phyloP scores from a whole-genome alignment of 2,329 filamentous ascomycete genomes.

The Epicoccum nigrum region DNA sequence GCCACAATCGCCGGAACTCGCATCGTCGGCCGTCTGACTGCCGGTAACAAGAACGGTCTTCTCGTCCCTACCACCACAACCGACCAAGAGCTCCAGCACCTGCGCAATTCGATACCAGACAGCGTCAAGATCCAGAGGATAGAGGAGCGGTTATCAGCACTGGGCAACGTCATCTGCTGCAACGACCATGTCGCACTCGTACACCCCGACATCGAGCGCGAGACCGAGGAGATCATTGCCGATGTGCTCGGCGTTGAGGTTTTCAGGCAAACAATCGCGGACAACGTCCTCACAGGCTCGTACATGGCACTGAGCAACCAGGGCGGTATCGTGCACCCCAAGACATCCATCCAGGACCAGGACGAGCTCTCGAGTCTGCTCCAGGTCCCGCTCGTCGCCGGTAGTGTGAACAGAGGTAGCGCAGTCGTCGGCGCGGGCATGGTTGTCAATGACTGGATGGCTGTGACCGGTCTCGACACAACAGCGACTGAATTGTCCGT shows the following conservation, averaged over 20 bases:
- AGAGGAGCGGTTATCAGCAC: constrained; percentile 92
- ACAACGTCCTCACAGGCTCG: constrained; percentile 93
- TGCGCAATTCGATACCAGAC: constrained; percentile 93
- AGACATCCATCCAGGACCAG: constrained; percentile 96
- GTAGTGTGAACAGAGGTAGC: constrained; percentile 89
- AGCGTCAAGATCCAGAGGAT: constrained; percentile 93
- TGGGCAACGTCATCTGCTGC: constrained; percentile 94
- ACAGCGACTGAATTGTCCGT: constrained; percentile 98
- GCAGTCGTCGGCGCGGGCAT: constrained; percentile 95
- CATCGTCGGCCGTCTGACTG: constrained; percentile 93
- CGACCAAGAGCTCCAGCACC: constrained; percentile 96
- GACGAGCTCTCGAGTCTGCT: constrained; percentile 93
- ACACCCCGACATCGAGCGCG: constrained; percentile 94
- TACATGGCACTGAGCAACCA: constrained; percentile 98
- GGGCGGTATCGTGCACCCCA: constrained; percentile 95
- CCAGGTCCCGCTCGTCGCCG: constrained; percentile 94
- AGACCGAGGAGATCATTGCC: constrained; percentile 98
- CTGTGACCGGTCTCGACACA: constrained; percentile 87
- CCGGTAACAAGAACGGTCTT: constrained; percentile 95
- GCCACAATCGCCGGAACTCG: constrained; percentile 95
- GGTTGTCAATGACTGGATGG: constrained; percentile 98
- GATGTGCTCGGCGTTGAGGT: constrained; percentile 90
- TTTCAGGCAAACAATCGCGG: constrained; percentile 92
- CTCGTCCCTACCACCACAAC: constrained; percentile 95
- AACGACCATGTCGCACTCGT: constrained; percentile 98